Percentiles rank a stretch among this genome's conserved stretches.
Conservation (phyloP, 2,329 filamentous ascomycete species). For the Curvularia lunata region DNA sequence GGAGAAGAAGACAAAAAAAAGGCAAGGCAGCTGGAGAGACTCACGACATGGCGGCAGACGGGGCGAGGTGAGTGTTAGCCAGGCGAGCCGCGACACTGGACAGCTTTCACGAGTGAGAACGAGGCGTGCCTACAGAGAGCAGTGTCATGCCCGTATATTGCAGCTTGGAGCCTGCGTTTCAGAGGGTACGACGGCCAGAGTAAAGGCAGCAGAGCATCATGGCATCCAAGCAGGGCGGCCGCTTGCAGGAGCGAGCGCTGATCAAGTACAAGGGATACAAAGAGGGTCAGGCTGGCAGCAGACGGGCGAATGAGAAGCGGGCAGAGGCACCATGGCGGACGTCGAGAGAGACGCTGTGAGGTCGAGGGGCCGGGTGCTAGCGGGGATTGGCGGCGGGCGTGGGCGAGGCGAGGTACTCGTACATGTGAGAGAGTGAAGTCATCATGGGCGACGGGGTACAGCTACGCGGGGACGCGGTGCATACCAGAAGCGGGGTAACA, state of each 20-base stretch:
- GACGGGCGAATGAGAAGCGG: constrained; percentile 44
- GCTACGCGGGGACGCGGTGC: constrained; percentile 36
- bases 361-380: constrained; percentile 41
- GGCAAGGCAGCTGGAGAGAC: constrained; percentile 34
- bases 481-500: constrained; percentile 48
- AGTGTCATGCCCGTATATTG: constrained; percentile 46
- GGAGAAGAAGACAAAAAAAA: constrained; percentile 13
- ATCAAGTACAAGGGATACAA: constrained; percentile 51
- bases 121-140: constrained; percentile 32
- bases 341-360: constrained; percentile 41
- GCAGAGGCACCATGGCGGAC: constrained; percentile 38
- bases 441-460: constrained; percentile 27
- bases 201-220: constrained; percentile 48
- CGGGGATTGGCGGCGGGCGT: constrained; percentile 31
- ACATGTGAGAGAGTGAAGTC: constrained; percentile 25
- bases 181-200: constrained; percentile 40
- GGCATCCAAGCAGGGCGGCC: constrained; percentile 43
- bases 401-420: constrained; percentile 33
- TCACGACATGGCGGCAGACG: constrained; percentile 48
- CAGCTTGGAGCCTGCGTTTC: constrained; percentile 36
- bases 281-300: constrained; percentile 44
- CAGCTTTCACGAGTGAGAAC: constrained; percentile 41
- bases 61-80: constrained; percentile 26
- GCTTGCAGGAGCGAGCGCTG: constrained; percentile 45
- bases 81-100: constrained; percentile 31